These are phyloP conservation scores for Plectosphaerella plurivora DNA, from an alignment of 2,329 filamentous ascomycete species.

Conservation along the genomic window DNA sequence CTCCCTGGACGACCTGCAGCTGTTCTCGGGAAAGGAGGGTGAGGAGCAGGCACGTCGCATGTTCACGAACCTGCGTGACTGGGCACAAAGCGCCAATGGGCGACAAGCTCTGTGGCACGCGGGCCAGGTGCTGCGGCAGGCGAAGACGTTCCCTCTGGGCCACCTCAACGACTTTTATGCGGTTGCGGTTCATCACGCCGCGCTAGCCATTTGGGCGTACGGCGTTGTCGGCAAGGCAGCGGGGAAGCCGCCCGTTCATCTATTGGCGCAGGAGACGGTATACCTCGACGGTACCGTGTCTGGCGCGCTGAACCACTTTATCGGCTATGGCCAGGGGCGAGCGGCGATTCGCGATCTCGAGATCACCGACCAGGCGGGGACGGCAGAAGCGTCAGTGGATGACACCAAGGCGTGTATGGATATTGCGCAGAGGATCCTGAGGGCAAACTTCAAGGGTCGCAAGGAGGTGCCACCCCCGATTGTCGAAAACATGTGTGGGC, in stretches of 20 bases:
- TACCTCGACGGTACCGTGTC: conserved; percentile 51
- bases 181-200: conserved; percentile 64
- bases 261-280: neutral
- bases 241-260: conserved; percentile 32
- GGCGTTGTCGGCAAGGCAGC: conserved; percentile 50
- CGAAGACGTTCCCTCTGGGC: conserved; percentile 46
- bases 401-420: conserved; percentile 57
- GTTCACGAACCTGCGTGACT: conserved; percentile 54
- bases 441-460: conserved; percentile 41
- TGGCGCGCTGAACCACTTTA: conserved; percentile 50
- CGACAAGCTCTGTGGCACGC: conserved; percentile 63
- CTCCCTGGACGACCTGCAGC: conserved; percentile 60
- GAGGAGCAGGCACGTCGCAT: conserved; percentile 59
- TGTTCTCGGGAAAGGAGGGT: conserved; percentile 64
- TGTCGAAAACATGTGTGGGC: conserved; percentile 61
- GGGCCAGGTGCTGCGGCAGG: conserved; percentile 60
- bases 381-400: conserved; percentile 37
- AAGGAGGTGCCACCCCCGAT: conserved; percentile 50
- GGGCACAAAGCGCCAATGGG: conserved; percentile 50
- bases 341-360: conserved; percentile 43
- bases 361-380: conserved; percentile 18
- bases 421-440: conserved; percentile 51
- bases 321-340: conserved; percentile 48
- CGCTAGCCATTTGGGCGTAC: conserved; percentile 65
- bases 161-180: conserved; percentile 63